Base-by-base conservation (phyloP, 768 basidiomycete species). In the Thelephora ganbajun region DNA sequence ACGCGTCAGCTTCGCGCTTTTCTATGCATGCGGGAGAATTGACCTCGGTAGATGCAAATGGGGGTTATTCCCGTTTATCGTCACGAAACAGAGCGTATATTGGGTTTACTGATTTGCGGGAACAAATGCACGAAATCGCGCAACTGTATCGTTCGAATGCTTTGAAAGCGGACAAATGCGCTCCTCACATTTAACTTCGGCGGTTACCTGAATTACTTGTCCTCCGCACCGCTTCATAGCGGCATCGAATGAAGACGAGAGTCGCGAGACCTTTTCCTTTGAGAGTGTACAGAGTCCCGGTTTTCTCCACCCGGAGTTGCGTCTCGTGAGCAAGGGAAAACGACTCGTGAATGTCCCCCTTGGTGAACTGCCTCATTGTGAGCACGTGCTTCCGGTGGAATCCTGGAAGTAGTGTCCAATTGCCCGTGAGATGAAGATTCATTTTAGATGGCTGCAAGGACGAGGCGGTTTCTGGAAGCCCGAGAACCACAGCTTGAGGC, bases 191-290 rank as follows among this genome's bases (percentile, higher is more conserved):
- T n/a, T n/a, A n/a, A n/a, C n/a, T n/a, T 90, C 87, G 2, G 77
- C 76, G 36, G 74, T 75, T 48, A 97, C 75, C 48, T 83, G 74
- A n/a, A 96, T 81, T 34, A 97, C 94, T 57, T 93, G 80, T 16
- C 96, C 96, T 22, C 96, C 96, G 57, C 91, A 91, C 44, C 96
- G 79, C 63, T 96, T 94, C 96, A 98, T 99, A 11, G 96, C 96
- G 2, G 94, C 84, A 60, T 99, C 94, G 57, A 99, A 99, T 7
- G 94, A 97, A 3, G 85, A 75, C 52, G 89, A 91, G 61, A 18
- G 81, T 92, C 60, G 84, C 90, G 5, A 99, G 74, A 1, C 98
- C 82, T 51, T 83, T 87, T 34, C 94, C 94, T 53, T 83, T 86
- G 41, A 98, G 71, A 49, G 96, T 78, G 54, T 98, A 91, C 48